phyloP scores from a whole-genome alignment of 768 basidiomycete genomes.

The Termitomyces sp. region DNA sequence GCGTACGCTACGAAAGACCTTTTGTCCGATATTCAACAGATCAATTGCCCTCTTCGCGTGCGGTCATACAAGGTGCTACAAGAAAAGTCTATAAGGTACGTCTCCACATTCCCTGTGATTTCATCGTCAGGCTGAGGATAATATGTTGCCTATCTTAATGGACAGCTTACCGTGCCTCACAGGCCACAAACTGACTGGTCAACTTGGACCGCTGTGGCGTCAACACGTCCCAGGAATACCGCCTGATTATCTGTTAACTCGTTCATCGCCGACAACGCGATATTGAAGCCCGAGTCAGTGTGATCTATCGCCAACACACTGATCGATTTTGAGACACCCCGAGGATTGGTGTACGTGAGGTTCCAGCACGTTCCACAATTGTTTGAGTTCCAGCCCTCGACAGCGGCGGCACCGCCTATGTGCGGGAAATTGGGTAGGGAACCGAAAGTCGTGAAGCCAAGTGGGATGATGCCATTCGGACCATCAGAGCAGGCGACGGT shows the following conservation, averaged over 20 bases:
- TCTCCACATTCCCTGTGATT: not conserved
- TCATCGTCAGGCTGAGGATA: not conserved
- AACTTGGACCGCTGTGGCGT: slow-evolving; percentile 20
- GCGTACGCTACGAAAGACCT: not conserved
- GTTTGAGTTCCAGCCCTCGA: slow-evolving; percentile 42
- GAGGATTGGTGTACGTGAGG: slow-evolving; percentile 37
- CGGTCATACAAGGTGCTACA: not conserved
- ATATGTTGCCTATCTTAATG: not conserved
- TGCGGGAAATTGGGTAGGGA: slow-evolving; percentile 50
- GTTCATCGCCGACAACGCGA: slow-evolving; percentile 30
- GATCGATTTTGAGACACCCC: slow-evolving; percentile 29
- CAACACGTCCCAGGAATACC: slow-evolving; percentile 23
- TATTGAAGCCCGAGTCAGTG: slow-evolving; percentile 20
- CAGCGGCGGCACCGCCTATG: slow-evolving; percentile 49
- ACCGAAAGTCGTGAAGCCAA: slow-evolving; percentile 40
- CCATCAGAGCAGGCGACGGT: slow-evolving; percentile 50
- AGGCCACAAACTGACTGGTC: slow-evolving; percentile 26
- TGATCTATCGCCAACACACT: slow-evolving; percentile 23
- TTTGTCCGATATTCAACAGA: not conserved
- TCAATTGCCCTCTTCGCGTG: not conserved
- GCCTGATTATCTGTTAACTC: slow-evolving; percentile 31
- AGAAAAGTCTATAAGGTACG: no score
- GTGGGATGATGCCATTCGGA: slow-evolving; percentile 38
- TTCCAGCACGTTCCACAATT: slow-evolving; percentile 16
- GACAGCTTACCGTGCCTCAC: not conserved